Evolutionary conservation across 331 rosid genomes (phyloP), one percentile per base, ranked within the genome.

Genomic region (Cydonia oblonga): DNA sequence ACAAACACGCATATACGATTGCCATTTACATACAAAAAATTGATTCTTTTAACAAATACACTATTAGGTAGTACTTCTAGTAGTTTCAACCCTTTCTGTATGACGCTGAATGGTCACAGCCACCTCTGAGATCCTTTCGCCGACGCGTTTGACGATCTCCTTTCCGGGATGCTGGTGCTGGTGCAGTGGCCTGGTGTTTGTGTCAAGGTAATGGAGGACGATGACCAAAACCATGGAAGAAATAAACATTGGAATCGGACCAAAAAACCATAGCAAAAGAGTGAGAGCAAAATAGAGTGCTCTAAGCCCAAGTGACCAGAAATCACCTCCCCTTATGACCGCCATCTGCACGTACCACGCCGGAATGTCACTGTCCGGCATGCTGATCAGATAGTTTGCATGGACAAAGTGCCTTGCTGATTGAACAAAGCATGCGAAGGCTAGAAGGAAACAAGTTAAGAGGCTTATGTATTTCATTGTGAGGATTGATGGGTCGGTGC

Each of bases 241-340:
- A 70, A 69, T 53, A 72, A 87, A 84, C 96, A 87, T 89, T 1
- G 97, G 96, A 20, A 92, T 89, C 16, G 97, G 96, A 30, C 96
- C 93, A 63, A 89, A 89, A 72, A 92, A 86, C 97, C 97, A 92
- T 6, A 89, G 87, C 54, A 91, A 24, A 76, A 91, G 56, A 58
- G 81, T 53, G 1, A 91, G 87, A 49, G 97, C 91, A 72, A 86
- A 89, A 70, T 89, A 91, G 15, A 87, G 87, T 7, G 97, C 85
- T 66, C 96, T 22, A 51, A 91, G 89, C 28, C 97, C 97, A 14
- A 89, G 83, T 67, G 96, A 83, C 96, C 96, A 87, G 78, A 89
- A 89, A 60, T 87, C 87, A 42, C 91, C 66, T 3, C 93, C 97
- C n/a, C 96, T 83, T 72, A 91, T 86, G 6, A 89, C 91, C 3